Evolutionary conservation across 2,329 filamentous ascomycete species (phyloP), one percentile per base, ranked within the genome.

Genomic region (Pseudogymnoascus sp.): DNA sequence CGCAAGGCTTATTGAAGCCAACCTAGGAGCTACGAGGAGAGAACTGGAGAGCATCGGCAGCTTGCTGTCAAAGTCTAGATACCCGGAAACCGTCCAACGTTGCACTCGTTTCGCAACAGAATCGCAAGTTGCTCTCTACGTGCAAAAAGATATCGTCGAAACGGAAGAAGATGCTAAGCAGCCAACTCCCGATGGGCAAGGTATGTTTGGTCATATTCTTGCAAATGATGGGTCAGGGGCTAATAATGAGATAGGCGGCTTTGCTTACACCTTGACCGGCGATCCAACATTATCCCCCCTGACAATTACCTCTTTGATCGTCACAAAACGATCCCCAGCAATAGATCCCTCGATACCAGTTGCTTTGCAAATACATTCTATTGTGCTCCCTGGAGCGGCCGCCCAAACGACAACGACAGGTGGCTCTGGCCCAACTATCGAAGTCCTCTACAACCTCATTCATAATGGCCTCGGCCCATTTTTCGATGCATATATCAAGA

Each of bases 401-500:
- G 85, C 87, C 16, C 81, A 88, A 65, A 87, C 85, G 70, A 86
- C 83, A 68, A 79, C 83, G 61, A 81, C 85, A 65, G 82, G 86
- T 69, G 86, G 90, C 69, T 88, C 92, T 74, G 87, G 87, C 64
- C 82, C 87, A 63, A 81, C 87, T 26, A 80, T 88, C 63, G 93
- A 97, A 77, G 88, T 93, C 70, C 81, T 99, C 66, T 92, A 97
- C 78, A 91, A 93, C 64, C 84, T 96, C 71, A 85, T 99, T 68
- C 93, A 96, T 76, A 88, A 92, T 74, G 92, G 90, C 68, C 81
- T 99, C 73, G 91, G 91, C 70, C 95, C 96, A 40, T 97, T 97
- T 77, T 99, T 99, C 74, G 93, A 99, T 80, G 93, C 93, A 70
- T 96, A 92, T 75, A 96, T 93, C 64, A 93, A 92, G 78, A 89